Evolutionary conservation across 2,329 filamentous ascomycete genomes (phyloP).

Genomic region (Sporothrix sp.): DNA sequence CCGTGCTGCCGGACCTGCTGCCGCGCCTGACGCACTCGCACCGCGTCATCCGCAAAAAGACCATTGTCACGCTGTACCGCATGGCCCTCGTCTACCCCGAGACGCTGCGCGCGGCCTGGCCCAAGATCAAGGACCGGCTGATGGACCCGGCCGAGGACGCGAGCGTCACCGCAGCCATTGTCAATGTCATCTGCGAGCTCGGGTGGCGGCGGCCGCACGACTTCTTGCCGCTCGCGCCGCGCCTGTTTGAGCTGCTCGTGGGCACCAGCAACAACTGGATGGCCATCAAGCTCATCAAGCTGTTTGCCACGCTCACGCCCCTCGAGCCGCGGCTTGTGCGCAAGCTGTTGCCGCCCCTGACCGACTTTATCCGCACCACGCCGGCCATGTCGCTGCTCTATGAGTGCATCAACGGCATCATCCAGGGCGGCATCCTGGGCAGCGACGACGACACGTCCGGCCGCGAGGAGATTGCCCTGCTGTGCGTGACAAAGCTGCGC

Average conservation of each 20-base stretch:
- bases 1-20: conserved; percentile 74
- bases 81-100: conserved; percentile 95
- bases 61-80: conserved; percentile 86
- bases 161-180: conserved; percentile 88
- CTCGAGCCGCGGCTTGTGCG: conserved; percentile 83
- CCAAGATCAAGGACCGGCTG: conserved; percentile 89
- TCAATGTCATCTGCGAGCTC: conserved; percentile 94
- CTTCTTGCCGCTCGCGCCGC: conserved; percentile 82
- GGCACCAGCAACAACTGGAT: conserved; percentile 98
- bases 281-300: conserved; percentile 97
- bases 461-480: conserved; percentile 79
- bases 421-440: conserved; percentile 88
- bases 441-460: conserved; percentile 65
- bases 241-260: conserved; percentile 85
- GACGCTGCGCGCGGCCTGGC: conserved; percentile 84
- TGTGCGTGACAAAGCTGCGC: conserved; percentile 86
- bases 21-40: conserved; percentile 81
- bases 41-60: conserved; percentile 84
- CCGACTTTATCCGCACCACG: conserved; percentile 86
- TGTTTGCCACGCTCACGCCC: conserved; percentile 93
- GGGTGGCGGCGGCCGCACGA: conserved; percentile 91
- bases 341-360: conserved; percentile 83
- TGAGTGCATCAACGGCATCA: conserved; percentile 97
- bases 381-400: conserved; percentile 97
- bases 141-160: conserved; percentile 85